phyloP scores from a whole-genome alignment of 2,329 filamentous ascomycete species.

The Didymella sp. region DNA sequence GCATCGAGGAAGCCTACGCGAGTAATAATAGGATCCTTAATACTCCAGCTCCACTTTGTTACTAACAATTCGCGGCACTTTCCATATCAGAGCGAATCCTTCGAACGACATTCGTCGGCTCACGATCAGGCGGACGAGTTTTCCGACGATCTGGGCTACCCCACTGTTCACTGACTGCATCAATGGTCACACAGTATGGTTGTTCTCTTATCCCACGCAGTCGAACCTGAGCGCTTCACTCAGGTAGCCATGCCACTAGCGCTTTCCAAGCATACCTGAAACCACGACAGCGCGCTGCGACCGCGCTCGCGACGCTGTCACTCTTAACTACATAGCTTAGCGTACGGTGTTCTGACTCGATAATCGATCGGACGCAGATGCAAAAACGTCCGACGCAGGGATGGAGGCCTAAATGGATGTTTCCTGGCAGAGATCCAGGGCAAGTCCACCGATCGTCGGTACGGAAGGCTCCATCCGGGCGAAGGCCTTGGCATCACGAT shows the following conservation, averaged over 20 bases:
- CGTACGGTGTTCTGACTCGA: conserved; percentile 7
- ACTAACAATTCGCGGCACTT: conserved; percentile 15
- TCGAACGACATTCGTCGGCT: conserved; percentile 4
- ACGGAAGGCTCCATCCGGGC: conserved; percentile 22
- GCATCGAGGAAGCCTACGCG: neutral
- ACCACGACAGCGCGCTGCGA: conserved; percentile 19
- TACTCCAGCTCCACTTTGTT: conserved; percentile 14
- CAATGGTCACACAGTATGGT: neutral
- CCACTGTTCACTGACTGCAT: neutral
- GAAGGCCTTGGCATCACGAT: conserved; percentile 31
- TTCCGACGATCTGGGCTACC: neutral
- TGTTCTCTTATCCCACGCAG: neutral
- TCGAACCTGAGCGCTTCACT: neutral
- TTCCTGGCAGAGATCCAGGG: conserved; percentile 6
- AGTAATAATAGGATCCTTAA: conserved; percentile 5
- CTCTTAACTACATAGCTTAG: neutral
- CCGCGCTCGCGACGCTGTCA: neutral
- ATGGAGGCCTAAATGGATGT: neutral
- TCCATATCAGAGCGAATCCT: conserved; percentile 12
- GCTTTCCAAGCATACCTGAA: conserved; percentile 16
- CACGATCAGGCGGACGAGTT: neutral
- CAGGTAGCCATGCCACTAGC: conserved; percentile 9
- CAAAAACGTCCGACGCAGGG: conserved; percentile 1
- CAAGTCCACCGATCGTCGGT: conserved; percentile 28
- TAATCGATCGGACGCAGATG: neutral